Conservation (phyloP, 306 rosid genomes). For the Hippophae tibetana region DNA sequence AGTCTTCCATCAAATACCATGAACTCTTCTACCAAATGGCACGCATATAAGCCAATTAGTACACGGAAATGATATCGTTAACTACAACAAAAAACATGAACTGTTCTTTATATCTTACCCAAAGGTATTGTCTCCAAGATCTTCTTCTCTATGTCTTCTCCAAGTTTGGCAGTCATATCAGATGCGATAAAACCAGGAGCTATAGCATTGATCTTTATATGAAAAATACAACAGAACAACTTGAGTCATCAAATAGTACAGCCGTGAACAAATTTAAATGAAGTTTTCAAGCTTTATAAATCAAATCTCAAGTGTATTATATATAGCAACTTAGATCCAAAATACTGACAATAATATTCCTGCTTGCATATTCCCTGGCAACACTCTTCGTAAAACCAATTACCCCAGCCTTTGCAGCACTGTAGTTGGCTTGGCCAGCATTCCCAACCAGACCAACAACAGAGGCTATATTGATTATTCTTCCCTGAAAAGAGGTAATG, state of each 20-base stretch:
- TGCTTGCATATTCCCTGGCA: slow-evolving; percentile 85
- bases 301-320: background rate
- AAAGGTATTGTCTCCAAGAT: slow-evolving; percentile 75
- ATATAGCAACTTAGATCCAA: background rate
- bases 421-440: slow-evolving; percentile 92
- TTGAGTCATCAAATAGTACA: background rate
- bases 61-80: background rate
- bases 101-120: slow-evolving; percentile 36
- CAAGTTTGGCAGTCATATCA: slow-evolving; percentile 94
- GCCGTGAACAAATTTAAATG: background rate
- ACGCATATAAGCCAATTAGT: background rate
- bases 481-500: slow-evolving; percentile 52
- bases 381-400: slow-evolving; percentile 81
- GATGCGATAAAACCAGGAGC: slow-evolving; percentile 98
- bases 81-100: background rate
- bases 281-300: background rate
- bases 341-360: slow-evolving; percentile 66
- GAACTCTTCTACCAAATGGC: background rate
- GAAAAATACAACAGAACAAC: slow-evolving; percentile 13
- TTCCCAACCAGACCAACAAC: slow-evolving; percentile 95
- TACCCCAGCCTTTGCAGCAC: slow-evolving; percentile 98
- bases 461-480: slow-evolving; percentile 83
- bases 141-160: slow-evolving; percentile 77
- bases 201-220: slow-evolving; percentile 71
- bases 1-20: no score